These are phyloP conservation scores for Parsonsia alboflavescens DNA, from an alignment of 257 asterid genomes.

Conservation along the genomic window DNA sequence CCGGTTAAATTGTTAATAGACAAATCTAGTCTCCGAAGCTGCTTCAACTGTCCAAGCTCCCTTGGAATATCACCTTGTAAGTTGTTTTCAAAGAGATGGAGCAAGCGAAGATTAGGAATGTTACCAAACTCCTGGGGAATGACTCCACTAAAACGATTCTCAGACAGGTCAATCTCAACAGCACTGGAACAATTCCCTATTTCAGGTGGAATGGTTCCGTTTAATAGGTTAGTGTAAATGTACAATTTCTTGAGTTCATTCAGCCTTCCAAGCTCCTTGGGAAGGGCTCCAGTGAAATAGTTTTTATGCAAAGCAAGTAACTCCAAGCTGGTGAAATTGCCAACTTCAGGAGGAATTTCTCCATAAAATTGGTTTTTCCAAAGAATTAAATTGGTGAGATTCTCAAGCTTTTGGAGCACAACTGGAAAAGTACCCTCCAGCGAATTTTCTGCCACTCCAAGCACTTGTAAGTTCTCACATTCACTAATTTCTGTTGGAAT, in stretches of 20 bases:
- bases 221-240: conserved; percentile 58
- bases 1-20: conserved; percentile 77
- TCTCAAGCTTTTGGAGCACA: conserved; percentile 49
- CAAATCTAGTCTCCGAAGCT: conserved; percentile 49
- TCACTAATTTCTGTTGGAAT: conserved; percentile 53
- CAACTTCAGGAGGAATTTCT: conserved; percentile 62
- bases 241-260: conserved; percentile 42
- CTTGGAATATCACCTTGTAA: conserved; percentile 55
- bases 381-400: conserved; percentile 50
- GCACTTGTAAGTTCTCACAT: conserved; percentile 56
- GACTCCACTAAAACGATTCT: conserved; percentile 52
- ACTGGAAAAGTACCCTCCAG: conserved; percentile 63
- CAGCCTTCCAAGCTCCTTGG: conserved; percentile 62
- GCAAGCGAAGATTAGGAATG: conserved; percentile 48
- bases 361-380: conserved; percentile 63
- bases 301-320: conserved; percentile 59
- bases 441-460: conserved; percentile 66
- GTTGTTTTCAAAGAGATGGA: conserved; percentile 71
- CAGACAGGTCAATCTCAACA: conserved; percentile 74
- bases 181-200: conserved; percentile 53
- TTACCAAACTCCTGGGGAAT: conserved; percentile 50
- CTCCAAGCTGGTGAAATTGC: conserved; percentile 66
- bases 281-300: conserved; percentile 51
- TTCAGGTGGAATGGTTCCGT: conserved; percentile 72
- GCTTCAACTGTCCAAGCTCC: conserved; percentile 52